phyloP scores from a whole-genome alignment of 2,329 filamentous ascomycete species.

The Catunica adiposa region DNA sequence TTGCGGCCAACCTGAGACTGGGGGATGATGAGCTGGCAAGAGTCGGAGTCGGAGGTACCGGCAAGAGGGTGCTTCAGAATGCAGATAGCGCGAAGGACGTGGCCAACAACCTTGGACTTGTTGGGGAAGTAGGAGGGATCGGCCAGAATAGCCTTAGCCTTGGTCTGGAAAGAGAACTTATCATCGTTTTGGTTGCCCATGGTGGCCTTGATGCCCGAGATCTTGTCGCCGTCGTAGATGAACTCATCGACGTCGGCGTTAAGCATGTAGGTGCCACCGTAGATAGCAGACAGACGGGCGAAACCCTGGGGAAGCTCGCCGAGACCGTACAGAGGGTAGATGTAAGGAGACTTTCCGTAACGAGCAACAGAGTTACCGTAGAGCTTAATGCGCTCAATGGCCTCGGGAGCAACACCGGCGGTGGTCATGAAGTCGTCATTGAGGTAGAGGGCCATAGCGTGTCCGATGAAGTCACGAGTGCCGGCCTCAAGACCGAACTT shows the following conservation, averaged over 20 bases:
- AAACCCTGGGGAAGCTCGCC: slow-evolving; percentile 96
- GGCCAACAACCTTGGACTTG: slow-evolving; percentile 75
- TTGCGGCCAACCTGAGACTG: slow-evolving; percentile 94
- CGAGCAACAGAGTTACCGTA: slow-evolving; percentile 96
- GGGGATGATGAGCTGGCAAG: slow-evolving; percentile 87
- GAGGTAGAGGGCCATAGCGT: slow-evolving; percentile 92
- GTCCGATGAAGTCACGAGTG: slow-evolving; percentile 91
- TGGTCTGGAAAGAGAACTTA: slow-evolving; percentile 80
- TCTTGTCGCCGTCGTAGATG: slow-evolving; percentile 67
- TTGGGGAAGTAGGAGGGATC: slow-evolving; percentile 92
- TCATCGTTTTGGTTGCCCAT: slow-evolving; percentile 71
- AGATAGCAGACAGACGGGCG: slow-evolving; percentile 91
- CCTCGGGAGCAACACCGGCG: slow-evolving; percentile 60
- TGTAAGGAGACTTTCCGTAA: slow-evolving; percentile 97
- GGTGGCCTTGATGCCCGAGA: slow-evolving; percentile 90
- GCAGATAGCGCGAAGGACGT: slow-evolving; percentile 92
- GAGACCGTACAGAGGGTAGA: slow-evolving; percentile 95
- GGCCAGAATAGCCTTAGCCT: slow-evolving; percentile 87
- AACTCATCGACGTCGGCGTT: slow-evolving; percentile 90
- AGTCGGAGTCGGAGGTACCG: slow-evolving; percentile 78
- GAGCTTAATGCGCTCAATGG: slow-evolving; percentile 79
- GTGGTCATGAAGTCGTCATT: slow-evolving; percentile 69
- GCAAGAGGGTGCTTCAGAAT: slow-evolving; percentile 90
- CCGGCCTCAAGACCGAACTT: slow-evolving; percentile 84
- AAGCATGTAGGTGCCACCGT: slow-evolving; percentile 98